Evolutionary conservation across 1,284 basidiomycete species (phyloP).

Genomic region (Puccinia novopanici): DNA sequence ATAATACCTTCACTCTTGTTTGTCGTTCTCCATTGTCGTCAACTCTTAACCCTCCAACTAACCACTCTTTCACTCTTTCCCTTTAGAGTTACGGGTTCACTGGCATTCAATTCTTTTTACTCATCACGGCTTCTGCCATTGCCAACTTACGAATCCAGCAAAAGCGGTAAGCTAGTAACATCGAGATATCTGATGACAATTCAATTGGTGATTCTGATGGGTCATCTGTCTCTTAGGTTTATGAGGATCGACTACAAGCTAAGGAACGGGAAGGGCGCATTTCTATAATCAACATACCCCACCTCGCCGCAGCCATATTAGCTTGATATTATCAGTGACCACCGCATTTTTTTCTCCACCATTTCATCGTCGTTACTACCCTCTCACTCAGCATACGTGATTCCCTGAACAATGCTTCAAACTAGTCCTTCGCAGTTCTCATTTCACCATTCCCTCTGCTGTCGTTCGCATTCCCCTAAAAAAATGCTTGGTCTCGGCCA

Average conservation of each 20-base stretch:
- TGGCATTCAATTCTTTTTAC: slow-evolving; percentile 33
- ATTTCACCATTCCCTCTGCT: too few relatives aligned
- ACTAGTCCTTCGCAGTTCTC: too few relatives aligned
- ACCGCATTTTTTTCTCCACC: too few relatives aligned
- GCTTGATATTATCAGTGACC: too few relatives aligned
- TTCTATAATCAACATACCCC: slow-evolving; percentile 3
- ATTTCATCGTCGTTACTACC: too few relatives aligned
- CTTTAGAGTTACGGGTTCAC: slow-evolving; percentile 46
- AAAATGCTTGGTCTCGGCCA: too few relatives aligned
- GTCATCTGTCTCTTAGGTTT: slow-evolving; percentile 23
- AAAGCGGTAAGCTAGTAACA: slow-evolving; percentile 25
- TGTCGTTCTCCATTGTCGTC: not conserved
- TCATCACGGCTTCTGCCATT: slow-evolving; percentile 32
- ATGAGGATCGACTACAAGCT: slow-evolving; percentile 50
- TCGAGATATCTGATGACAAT: not conserved
- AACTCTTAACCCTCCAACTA: not conserved
- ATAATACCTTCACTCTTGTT: slow-evolving; percentile 46
- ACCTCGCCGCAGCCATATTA: too few relatives aligned
- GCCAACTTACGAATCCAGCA: slow-evolving; percentile 47
- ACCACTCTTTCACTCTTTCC: not conserved
- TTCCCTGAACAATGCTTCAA: too few relatives aligned
- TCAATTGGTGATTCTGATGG: not conserved
- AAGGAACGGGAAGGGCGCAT: slow-evolving; percentile 37
- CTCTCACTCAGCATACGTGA: too few relatives aligned
- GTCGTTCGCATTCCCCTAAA: too few relatives aligned